These are phyloP conservation scores for Diaporthe aspalathi DNA, from an alignment of 2,329 filamentous ascomycete genomes.

Conservation along the genomic window DNA sequence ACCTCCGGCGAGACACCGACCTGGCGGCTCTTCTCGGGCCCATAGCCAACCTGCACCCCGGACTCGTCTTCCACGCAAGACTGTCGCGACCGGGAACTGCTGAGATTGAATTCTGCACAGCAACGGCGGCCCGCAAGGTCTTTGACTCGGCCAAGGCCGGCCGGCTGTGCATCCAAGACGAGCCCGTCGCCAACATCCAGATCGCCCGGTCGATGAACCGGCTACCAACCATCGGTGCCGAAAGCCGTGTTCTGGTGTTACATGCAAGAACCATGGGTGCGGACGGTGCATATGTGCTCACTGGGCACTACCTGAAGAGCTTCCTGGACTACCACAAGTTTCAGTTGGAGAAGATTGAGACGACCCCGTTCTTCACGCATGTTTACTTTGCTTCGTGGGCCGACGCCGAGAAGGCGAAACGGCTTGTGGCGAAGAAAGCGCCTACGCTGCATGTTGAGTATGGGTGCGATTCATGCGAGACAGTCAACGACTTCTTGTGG, in stretches of 20 bases:
- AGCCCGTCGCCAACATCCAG: neutral
- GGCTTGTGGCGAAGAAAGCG: no score
- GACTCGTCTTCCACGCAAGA: neutral
- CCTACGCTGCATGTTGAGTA: no score
- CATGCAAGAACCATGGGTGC: no score
- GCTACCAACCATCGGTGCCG: neutral
- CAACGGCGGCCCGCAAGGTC: neutral
- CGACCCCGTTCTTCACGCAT: no score
- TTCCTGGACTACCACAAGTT: no score
- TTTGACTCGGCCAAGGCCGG: neutral
- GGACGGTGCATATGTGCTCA: no score
- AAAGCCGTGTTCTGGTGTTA: neutral
- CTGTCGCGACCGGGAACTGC: neutral
- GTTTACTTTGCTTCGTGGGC: no score
- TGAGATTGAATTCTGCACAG: slow-evolving; percentile 7
- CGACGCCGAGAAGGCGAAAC: no score
- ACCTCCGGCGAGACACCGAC: neutral
- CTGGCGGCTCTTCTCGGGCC: neutral
- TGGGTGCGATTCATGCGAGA: no score
- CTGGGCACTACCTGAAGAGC: no score
- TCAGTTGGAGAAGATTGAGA: no score
- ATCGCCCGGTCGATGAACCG: neutral
- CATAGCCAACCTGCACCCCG: neutral
- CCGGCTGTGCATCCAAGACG: neutral
- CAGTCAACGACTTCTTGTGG: no score